Evolutionary conservation across 176 grass and related monocot genomes (phyloP), one percentile per base, ranked within the genome.

Genomic region (Cenchrus americanus): DNA sequence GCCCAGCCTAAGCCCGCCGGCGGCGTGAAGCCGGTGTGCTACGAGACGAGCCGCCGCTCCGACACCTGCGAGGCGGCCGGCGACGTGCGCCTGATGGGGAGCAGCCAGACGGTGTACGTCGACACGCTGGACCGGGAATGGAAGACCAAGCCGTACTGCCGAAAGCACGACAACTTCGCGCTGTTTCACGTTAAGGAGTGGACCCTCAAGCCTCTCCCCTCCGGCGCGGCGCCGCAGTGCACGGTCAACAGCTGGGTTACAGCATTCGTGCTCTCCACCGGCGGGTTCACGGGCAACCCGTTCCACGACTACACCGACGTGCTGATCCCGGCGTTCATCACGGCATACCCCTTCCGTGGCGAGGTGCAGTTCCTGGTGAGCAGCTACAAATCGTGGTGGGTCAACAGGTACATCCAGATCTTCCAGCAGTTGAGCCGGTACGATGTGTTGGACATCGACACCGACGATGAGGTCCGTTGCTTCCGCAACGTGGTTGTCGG

Each of bases 241-340:
- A 91, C 92, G 64, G 24, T 10, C 5, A 88, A 88, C 83, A 71
- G 77, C 68, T 83, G 81, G 30, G 92, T 84, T 7, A 85, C 88
- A 0, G 92, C 88, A 1, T 83, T 94, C 64, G 83, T 91, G 75
- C 63, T 94, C 1, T 94, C 92, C 0, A 80, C 84, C 9, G 83
- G 83, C 50, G 92, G 94, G 32, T 97, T 91, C 89, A 93, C 91
- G 15, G 94, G 94, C 7, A 97, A 97, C 79, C 87, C 88, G 5
- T 97, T 97, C 87, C 94, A 97, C 70, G 94, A 96, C 86, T 96
- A 89, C 86, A 96, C 91, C n/a, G 94, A 96, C 60, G 94, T 96
- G 72, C 79, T 96, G 0, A 90, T 96, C 77, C 94, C 94, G 43
- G 80, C 92, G 8, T 96, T 96, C 87, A 89, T 90, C 71, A 91